These are phyloP conservation scores for Phytophthora hibernalis DNA, from an alignment of 352 stramenopile species.

Conservation along the genomic window DNA sequence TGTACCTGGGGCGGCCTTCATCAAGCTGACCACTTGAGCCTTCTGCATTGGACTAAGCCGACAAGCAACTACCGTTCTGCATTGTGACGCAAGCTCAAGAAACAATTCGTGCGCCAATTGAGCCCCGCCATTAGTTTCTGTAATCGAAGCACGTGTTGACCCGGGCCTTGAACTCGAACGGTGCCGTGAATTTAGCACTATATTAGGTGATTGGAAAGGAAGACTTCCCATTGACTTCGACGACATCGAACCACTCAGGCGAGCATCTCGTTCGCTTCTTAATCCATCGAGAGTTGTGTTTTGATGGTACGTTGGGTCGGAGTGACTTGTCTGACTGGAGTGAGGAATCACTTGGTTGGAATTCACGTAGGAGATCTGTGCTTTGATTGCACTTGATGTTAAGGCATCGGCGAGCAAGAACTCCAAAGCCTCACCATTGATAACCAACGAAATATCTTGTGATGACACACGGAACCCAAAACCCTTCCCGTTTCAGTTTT, in stretches of 20 bases:
- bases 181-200: conserved; percentile 37
- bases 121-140: conserved; percentile 11
- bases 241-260: conserved; percentile 50
- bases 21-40: conserved; percentile 94
- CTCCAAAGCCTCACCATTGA: conserved; percentile 85
- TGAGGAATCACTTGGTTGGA: conserved; percentile 29
- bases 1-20: conserved; percentile 77
- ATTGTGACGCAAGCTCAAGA: conserved; percentile 88
- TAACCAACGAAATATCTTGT: conserved; percentile 79
- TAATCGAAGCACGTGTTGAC: conserved; percentile 47
- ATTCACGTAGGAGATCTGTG: conserved; percentile 24
- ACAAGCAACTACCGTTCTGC: conserved; percentile 87
- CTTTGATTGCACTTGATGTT: conserved; percentile 19
- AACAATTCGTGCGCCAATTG: conserved; percentile 70
- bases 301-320: conserved; percentile 2
- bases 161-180: conserved; percentile 31
- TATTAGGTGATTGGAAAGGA: conserved; percentile 34
- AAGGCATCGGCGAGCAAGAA: conserved; percentile 62
- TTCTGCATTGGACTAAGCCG: conserved; percentile 93
- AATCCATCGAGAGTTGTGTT: conserved; percentile 17
- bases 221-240: conserved; percentile 61
- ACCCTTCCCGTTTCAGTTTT: conserved; percentile 79
- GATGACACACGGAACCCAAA: conserved; percentile 80
- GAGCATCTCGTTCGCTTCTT: conserved; percentile 16
- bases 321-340: conserved; percentile 14